Conservation (phyloP, 768 basidiomycete genomes). For the Rhodocollybia butyracea region DNA sequence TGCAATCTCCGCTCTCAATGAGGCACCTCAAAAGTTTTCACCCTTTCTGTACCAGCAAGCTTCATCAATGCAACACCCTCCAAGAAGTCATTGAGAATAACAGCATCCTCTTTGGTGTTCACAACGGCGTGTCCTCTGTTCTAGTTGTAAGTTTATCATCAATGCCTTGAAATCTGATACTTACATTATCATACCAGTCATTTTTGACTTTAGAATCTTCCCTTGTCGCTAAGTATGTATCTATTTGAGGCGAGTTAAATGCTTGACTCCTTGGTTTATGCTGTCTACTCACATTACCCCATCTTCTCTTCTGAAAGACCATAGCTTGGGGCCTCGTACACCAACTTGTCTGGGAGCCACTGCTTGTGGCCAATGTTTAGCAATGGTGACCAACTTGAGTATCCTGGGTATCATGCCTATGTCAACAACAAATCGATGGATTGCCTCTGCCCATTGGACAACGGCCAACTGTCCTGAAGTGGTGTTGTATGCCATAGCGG, state of each 20-base stretch:
- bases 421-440: slow-evolving; percentile 3
- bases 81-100: neutral
- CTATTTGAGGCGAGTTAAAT: neutral
- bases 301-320: neutral
- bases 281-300: neutral
- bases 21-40: neutral
- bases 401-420: neutral
- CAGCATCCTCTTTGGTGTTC: neutral
- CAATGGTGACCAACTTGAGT: neutral
- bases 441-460: neutral
- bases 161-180: neutral
- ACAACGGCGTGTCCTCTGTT: neutral
- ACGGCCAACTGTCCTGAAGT: neutral
- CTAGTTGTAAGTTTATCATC: neutral
- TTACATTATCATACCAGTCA: neutral
- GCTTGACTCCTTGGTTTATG: neutral
- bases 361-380: neutral
- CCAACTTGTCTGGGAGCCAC: neutral
- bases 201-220: neutral
- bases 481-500: neutral
- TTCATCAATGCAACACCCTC: neutral
- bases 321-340: neutral
- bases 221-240: neutral
- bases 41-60: neutral
- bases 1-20: neutral